Percentiles rank a stretch among this genome's conserved stretches.
Conservation (phyloP, 352 stramenopile species). For the Pythium chondricola region DNA sequence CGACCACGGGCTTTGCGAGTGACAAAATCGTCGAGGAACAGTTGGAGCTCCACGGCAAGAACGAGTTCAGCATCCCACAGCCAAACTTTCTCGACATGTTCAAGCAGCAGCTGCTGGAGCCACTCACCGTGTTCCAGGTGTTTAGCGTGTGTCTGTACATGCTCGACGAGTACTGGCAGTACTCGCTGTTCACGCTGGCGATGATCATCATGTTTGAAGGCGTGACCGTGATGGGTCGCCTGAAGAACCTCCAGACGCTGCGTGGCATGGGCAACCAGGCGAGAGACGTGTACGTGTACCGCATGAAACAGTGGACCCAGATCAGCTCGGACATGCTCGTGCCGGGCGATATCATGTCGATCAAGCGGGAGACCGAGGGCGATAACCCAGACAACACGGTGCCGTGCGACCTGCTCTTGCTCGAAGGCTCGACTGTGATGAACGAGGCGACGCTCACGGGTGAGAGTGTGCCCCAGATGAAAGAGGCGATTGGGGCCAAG, state of each 20-base stretch:
- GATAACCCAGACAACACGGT: slow-evolving; percentile 79
- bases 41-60: slow-evolving; percentile 81
- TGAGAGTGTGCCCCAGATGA: slow-evolving; percentile 98
- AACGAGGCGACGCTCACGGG: slow-evolving; percentile 99
- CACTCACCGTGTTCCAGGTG: slow-evolving; percentile 99
- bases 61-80: slow-evolving; percentile 94
- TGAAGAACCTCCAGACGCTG: slow-evolving; percentile 94
- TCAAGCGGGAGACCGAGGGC: slow-evolving; percentile 84
- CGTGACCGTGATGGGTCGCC: slow-evolving; percentile 92
- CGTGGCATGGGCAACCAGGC: slow-evolving; percentile 89
- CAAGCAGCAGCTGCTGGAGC: slow-evolving; percentile 95
- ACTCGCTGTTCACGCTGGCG: slow-evolving; percentile 97
- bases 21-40: slow-evolving; percentile 36
- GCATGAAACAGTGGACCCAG: slow-evolving; percentile 78
- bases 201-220: slow-evolving; percentile 99
- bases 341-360: slow-evolving; percentile 91
- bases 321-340: slow-evolving; percentile 84
- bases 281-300: slow-evolving; percentile 88
- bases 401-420: slow-evolving; percentile 94
- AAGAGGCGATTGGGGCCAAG: slow-evolving; percentile 87
- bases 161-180: slow-evolving; percentile 99
- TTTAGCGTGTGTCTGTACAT: slow-evolving; percentile 98
- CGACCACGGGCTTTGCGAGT: slow-evolving; percentile 34
- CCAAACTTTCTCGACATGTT: slow-evolving; percentile 95
- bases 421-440: slow-evolving; percentile 93